Evolutionary conservation across 345 rosid genomes (phyloP), one percentile per base, ranked within the genome.

Genomic region (Angophora floribunda): DNA sequence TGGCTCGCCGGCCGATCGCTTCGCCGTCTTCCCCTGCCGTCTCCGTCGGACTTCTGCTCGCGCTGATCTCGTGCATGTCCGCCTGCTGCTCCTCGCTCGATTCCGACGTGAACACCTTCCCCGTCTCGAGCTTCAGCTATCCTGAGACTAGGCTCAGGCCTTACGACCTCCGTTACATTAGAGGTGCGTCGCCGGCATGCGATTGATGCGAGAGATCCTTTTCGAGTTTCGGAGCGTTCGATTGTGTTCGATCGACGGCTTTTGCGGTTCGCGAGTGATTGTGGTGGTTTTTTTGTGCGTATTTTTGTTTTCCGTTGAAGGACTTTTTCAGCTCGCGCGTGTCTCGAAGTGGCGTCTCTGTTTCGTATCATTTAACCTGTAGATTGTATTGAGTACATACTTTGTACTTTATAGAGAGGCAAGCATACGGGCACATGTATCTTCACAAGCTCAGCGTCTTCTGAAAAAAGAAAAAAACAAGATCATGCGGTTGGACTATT

Each of bases 51-150:
- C 45, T 79, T 51, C 85, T 88, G 55, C 28, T 88, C 79, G 52
- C 63, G 57, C 41, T 51, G 36, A 22, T 78, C 47, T 59, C 55
- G 24, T 87, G 85, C 30, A 47, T 67, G 59, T 41, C 50, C 47
- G 85, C 59, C 51, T 52, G 61, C 80, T 59, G 53, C 32, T 41
- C 17, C n/a, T 49, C 87, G 32, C 57, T 88, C 59, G 52, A 22
- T 17, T 49, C 19, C 79, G 79, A 36, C 67, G 32, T 13, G 78
- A 89, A 53, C 75, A 86, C 90, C 53, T 70, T 86, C 86, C 22
- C 82, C 24, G 51, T 86, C 12, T 89, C 90, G 30, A 86, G 86
- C 90, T 75, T 86, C 67, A 67, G 88, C 90, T 89, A 89, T 52
- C 90, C 87, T 4, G 86, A 89, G 70, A 75, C 75, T 6, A 79